Conservation (phyloP, 345 rosid species). For the Citrus hindsii region DNA sequence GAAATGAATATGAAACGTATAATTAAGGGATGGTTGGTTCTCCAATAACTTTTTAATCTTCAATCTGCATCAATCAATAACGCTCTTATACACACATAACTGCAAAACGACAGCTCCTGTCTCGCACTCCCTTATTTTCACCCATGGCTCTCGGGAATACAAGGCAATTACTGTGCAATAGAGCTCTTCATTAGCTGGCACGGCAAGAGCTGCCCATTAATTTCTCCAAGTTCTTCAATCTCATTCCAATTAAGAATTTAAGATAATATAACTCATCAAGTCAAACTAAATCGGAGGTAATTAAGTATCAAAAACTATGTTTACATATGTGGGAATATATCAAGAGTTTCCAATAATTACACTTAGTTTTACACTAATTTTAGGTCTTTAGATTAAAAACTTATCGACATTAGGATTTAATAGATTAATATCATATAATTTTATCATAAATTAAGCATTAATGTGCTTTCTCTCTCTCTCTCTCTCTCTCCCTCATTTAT, state of each 20-base stretch:
- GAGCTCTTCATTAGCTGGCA: slow-evolving; percentile 28
- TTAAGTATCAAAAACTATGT: too few relatives aligned
- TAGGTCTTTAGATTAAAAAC: too few relatives aligned
- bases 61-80: slow-evolving; percentile 23
- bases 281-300: not conserved
- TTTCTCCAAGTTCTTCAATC: not conserved
- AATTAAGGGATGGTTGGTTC: not conserved
- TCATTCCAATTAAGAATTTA: not conserved
- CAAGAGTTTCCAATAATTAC: too few relatives aligned
- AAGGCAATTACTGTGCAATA: slow-evolving; percentile 24
- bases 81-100: not conserved
- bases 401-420: too few relatives aligned
- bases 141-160: slow-evolving; percentile 28
- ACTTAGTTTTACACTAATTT: too few relatives aligned
- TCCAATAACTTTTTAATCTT: slow-evolving; percentile 13
- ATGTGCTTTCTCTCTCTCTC: too few relatives aligned
- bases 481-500: too few relatives aligned
- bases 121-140: not conserved
- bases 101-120: slow-evolving; percentile 8
- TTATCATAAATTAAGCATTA: too few relatives aligned
- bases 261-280: not conserved
- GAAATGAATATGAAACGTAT: not conserved
- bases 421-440: too few relatives aligned
- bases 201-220: not conserved
- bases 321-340: too few relatives aligned